Base-by-base conservation (phyloP, 1,139 yeast species). In the Suhomyces wounanorum region DNA sequence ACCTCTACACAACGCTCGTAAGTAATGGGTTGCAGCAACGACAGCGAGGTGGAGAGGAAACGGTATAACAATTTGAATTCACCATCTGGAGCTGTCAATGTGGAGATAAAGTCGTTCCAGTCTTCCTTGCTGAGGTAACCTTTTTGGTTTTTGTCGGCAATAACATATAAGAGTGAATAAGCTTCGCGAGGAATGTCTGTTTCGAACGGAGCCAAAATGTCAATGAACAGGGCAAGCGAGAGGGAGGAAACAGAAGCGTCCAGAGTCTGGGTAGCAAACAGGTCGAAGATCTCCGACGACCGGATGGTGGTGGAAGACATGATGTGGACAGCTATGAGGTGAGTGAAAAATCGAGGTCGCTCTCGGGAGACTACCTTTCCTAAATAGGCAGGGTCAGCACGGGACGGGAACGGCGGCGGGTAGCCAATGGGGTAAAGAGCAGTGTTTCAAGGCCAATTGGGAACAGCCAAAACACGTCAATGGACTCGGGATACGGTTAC, bases 101-200 rank as follows among this genome's bases (percentile, higher is more conserved):
- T 74, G 49, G 75, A 69, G 55, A 84, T 78, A 62, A 87, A 84
- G 36, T 73, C 71, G 39, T 80, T 67, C 81, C 89, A 87, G 58
- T 87, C 91, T 13, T 68, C 62, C 44, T 82, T 78, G 40, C 78
- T 77, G 45, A 87, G 69, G 57, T 75, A 85, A 1, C 92, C 92
- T 60, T 85, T 85, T 52, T 75, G 74, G 41, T 78, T 77, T 50
- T 76, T 75, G 64, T 87, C 94, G 25, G 89, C 84, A 38, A 86
- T 78, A 49, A 85, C 73, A 61, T 84, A 87, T 49, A 87, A 79
- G 54, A 87, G 66, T 3, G 79, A 67, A 52, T 68, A 75, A 8
- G 78, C 63, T 45, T 69, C 69, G 48, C 64, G 69, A 11, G 79
- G 77, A 43, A 76, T 64, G 58, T 77, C 81, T 38, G 72, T 62